Base-by-base conservation (phyloP, 371 early-diverging fungal genomes). In the Rhizomucor miehei region DNA sequence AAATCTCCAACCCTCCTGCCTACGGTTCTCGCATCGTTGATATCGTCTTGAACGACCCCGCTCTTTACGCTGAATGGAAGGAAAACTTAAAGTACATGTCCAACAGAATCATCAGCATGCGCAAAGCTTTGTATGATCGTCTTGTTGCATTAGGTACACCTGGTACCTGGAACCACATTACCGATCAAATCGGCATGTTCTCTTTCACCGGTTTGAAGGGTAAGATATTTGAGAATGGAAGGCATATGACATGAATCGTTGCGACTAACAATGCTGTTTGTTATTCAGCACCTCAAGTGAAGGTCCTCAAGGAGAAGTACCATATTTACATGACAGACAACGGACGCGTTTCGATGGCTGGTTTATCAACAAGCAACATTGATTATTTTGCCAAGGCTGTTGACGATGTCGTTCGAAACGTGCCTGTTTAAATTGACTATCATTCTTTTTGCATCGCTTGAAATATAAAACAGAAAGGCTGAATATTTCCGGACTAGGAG, bases 171-270 rank as follows among this genome's bases (percentile, higher is more conserved):
- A 77, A 91, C 60, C 98, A 98, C 58, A 94, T 96, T 60, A 75
- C 86, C 11, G 85, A 89, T 54, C 98, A 97, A 73, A 95, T 95
- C 61, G 98, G 98, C 67, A 97, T 97, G 98, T 97, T 97, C 65
- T 87, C 89, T 9, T 98, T 86, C 75, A 96, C 98, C 6, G 98
- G 98, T 5, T 69, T 96, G 40, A 83, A 63, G 29, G 65, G 81
- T 79, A 70, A 62, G 56, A 57, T 39, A 19, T 6, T 19, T 41
- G 14, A 41, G 19, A 6, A 41, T 16, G 41, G 41, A 41, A 41
- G 14, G n/a, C n/a, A 14, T 16, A 6, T 14, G 13, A 19, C 13
- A 13, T 51, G 6, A 58, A 21, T 54, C 23, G n/a, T n/a, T n/a
- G n/a, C n/a, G n/a, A n/a, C n/a, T n/a, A n/a, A n/a, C n/a, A n/a